These are phyloP conservation scores for Biscogniauxia marginata DNA, from an alignment of 2,329 filamentous ascomycete species.

Conservation along the genomic window DNA sequence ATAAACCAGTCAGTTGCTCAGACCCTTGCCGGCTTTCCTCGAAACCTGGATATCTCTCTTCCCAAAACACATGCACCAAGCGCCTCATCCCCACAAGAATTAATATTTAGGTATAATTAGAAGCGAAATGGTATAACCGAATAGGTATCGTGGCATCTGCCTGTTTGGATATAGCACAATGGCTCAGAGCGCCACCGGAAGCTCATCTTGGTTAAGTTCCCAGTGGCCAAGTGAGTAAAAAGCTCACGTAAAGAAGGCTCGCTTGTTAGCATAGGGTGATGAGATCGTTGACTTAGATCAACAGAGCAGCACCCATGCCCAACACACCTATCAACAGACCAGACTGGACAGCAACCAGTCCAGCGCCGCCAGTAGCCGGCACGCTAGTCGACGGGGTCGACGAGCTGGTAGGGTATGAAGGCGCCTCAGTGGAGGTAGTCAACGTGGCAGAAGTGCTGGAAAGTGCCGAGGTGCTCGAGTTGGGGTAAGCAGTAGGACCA, in stretches of 20 bases:
- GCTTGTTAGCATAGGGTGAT: neutral
- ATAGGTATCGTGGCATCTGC: neutral
- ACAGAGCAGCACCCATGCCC: conserved; percentile 27
- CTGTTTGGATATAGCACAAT: too few species aligned
- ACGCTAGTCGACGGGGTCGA: conserved; percentile 10
- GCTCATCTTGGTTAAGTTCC: too few species aligned
- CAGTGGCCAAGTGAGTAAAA: neutral
- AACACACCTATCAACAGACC: conserved; percentile 27
- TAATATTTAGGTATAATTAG: conserved; percentile 5
- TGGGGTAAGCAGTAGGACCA: conserved; percentile 25
- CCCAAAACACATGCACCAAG: conserved; percentile 10
- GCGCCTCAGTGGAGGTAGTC: neutral
- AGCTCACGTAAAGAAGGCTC: neutral
- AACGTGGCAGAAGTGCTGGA: conserved; percentile 15
- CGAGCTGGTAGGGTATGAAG: conserved; percentile 9
- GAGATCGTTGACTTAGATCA: conserved; percentile 18
- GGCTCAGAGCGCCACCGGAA: neutral
- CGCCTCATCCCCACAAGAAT: conserved; percentile 17
- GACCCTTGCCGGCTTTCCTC: conserved; percentile 4
- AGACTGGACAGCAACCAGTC: conserved; percentile 23
- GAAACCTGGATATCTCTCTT: conserved; percentile 13
- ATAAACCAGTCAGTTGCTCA: neutral
- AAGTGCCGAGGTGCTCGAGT: conserved; percentile 18
- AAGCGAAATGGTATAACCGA: conserved; percentile 5
- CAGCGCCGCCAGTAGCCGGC: conserved; percentile 22